Evolutionary conservation across 1,284 basidiomycete species (phyloP).

Genomic region (Phylloporus gajari): DNA sequence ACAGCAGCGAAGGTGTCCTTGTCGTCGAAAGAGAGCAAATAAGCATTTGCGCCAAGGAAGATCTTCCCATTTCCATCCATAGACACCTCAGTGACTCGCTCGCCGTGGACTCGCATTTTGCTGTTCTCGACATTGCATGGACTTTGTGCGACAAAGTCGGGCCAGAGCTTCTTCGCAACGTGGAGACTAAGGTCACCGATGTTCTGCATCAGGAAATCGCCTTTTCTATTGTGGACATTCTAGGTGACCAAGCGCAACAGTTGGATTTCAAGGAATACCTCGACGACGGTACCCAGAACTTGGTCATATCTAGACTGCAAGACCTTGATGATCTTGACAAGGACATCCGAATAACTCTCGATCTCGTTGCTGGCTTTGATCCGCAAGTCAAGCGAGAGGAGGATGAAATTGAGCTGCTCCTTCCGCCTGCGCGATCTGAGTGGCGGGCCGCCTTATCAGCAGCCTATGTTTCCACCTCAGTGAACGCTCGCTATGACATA

Average conservation of each 20-base stretch:
- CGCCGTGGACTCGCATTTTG: constrained; percentile 59
- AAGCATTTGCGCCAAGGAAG: constrained; percentile 70
- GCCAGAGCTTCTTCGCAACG: constrained; percentile 59
- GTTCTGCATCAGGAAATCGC: constrained; percentile 78
- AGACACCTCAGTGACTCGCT: constrained; percentile 55
- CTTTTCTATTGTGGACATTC: constrained; percentile 77
- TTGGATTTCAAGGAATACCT: constrained; percentile 63
- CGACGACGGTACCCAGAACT: constrained; percentile 67
- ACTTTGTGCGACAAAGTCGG: constrained; percentile 67
- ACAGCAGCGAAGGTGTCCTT: constrained; percentile 61
- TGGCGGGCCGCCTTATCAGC: constrained; percentile 72
- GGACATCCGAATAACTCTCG: constrained; percentile 65
- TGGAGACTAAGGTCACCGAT: constrained; percentile 70
- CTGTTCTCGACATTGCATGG: constrained; percentile 69
- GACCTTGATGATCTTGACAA: constrained; percentile 65
- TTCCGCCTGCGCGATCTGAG: constrained; percentile 63
- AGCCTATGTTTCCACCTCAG: constrained; percentile 67
- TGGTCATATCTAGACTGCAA: constrained; percentile 68
- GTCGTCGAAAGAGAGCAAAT: constrained; percentile 84
- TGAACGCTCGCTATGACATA: constrained; percentile 79
- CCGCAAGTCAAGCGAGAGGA: constrained; percentile 78
- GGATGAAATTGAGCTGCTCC: constrained; percentile 67
- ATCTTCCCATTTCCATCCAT: constrained; percentile 71
- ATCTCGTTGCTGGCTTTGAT: constrained; percentile 76
- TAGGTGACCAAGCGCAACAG: constrained; percentile 70